Evolutionary conservation across 768 basidiomycete genomes (phyloP).

Genomic region (Lepiota venenata): DNA sequence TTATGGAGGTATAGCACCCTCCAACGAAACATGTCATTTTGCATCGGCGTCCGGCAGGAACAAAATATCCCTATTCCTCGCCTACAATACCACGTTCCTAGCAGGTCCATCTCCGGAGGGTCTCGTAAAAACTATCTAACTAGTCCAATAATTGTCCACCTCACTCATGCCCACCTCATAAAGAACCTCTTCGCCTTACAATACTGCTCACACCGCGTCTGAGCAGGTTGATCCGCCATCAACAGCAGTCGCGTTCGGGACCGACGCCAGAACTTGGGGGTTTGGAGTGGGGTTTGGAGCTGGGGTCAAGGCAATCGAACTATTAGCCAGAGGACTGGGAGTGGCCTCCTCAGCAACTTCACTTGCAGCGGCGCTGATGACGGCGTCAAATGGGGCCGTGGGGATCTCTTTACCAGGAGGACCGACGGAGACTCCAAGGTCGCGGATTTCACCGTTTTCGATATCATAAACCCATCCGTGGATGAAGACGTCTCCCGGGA

Average conservation of each 20-base stretch:
- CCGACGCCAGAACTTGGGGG: too few species aligned
- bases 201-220: slow-evolving; percentile 2
- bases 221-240: not conserved
- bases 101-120: too few species aligned
- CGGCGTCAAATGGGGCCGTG: slow-evolving; percentile 18
- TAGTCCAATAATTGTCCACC: not conserved
- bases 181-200: slow-evolving; percentile 9
- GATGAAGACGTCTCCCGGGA: slow-evolving; percentile 24
- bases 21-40: too few species aligned
- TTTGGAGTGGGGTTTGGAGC: too few species aligned
- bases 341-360: too few species aligned
- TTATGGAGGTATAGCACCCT: too few species aligned
- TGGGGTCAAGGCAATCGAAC: too few species aligned
- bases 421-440: slow-evolving; percentile 35
- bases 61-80: too few species aligned
- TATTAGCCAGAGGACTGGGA: too few species aligned
- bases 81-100: too few species aligned
- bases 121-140: not conserved
- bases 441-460: slow-evolving; percentile 39
- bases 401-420: slow-evolving; percentile 24
- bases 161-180: not conserved
- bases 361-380: slow-evolving; percentile 9
- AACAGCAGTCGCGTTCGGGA: too few species aligned
- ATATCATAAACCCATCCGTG: slow-evolving; percentile 58
- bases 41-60: too few species aligned